Evolutionary conservation across 2,329 filamentous ascomycete genomes (phyloP).

Genomic region (Leptographium radiaticola): DNA sequence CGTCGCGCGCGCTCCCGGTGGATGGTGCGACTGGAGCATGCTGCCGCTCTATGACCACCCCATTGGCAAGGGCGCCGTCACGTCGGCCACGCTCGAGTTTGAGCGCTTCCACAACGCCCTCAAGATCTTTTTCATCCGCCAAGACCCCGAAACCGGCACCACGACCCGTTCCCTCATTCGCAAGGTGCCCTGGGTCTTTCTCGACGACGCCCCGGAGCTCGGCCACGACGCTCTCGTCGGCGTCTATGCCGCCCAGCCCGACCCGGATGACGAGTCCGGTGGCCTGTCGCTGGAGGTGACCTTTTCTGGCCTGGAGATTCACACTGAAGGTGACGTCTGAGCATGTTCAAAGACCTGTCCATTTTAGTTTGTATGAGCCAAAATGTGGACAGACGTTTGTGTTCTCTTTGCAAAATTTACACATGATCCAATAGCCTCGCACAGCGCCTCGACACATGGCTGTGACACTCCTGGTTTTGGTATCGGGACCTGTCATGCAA

Average conservation of each 20-base stretch:
- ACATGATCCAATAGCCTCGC: too few species aligned
- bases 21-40: slow-evolving; percentile 11
- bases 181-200: slow-evolving; percentile 12
- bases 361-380: too few species aligned
- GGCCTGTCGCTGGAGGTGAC: neutral
- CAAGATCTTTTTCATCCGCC: slow-evolving; percentile 4
- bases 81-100: slow-evolving; percentile 4
- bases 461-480: too few species aligned
- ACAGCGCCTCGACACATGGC: too few species aligned
- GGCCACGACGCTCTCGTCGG: slow-evolving; percentile 6
- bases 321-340: neutral
- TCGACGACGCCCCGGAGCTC: slow-evolving; percentile 4
- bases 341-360: too few species aligned
- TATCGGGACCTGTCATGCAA: too few species aligned
- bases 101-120: slow-evolving; percentile 8
- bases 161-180: slow-evolving; percentile 1
- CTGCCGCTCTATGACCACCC: slow-evolving; percentile 6
- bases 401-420: too few species aligned
- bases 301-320: neutral
- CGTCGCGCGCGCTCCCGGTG: slow-evolving; percentile 2
- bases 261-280: slow-evolving; percentile 5
- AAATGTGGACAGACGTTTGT: too few species aligned
- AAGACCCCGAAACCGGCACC: too few species aligned
- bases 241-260: slow-evolving; percentile 8
- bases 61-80: neutral